Evolutionary conservation across 345 rosid genomes (phyloP).

Genomic region (Erysimum cheiranthoides): DNA sequence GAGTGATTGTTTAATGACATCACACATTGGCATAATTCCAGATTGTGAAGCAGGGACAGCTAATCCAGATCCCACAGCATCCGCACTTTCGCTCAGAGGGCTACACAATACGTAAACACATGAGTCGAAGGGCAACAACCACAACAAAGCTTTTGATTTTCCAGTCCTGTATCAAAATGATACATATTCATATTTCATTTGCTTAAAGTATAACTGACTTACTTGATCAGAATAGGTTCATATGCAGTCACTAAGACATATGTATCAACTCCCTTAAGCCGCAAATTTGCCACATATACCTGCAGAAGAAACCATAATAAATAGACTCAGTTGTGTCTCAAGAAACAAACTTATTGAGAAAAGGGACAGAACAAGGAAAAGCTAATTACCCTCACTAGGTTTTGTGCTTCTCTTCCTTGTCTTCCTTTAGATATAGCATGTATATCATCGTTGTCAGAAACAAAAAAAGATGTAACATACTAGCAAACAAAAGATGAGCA

Average conservation of each 20-base stretch:
- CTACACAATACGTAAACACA: constrained; percentile 46
- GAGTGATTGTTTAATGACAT: constrained; percentile 68
- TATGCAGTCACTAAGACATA: constrained; percentile 75
- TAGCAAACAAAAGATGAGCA: not conserved
- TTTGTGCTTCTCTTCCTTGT: constrained; percentile 95
- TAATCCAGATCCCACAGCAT: constrained; percentile 72
- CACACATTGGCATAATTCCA: constrained; percentile 68
- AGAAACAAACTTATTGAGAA: constrained; percentile 2
- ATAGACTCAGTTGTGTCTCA: constrained; percentile 10
- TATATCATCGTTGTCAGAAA: constrained; percentile 14
- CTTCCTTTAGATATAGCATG: constrained; percentile 84
- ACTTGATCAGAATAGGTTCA: constrained; percentile 76
- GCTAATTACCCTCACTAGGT: constrained; percentile 60
- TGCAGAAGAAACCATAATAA: constrained; percentile 38
- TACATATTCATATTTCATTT: not conserved
- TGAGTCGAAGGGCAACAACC: constrained; percentile 9
- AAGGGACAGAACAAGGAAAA: constrained; percentile 7
- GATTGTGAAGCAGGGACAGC: constrained; percentile 64
- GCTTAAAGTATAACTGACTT: constrained; percentile 35
- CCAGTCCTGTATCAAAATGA: not conserved
- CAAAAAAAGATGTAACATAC: not conserved
- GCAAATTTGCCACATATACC: constrained; percentile 82
- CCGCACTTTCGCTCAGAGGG: constrained; percentile 79
- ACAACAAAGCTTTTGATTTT: not conserved
- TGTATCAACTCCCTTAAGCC: constrained; percentile 77